Conservation (phyloP, 805 yeast species). For the Candida ovalis region DNA sequence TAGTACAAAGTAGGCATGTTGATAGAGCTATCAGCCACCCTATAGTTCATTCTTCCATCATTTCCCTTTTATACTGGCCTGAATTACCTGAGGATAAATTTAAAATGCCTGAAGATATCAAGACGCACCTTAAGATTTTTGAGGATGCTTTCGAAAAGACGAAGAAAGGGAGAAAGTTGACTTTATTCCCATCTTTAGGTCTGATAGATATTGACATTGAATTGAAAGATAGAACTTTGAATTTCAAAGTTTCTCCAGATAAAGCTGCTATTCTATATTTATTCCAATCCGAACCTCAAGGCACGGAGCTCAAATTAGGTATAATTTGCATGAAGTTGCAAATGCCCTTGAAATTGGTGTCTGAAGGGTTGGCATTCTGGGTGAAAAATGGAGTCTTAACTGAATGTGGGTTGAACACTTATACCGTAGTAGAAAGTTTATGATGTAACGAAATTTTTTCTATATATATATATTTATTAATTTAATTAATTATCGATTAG, state of each 20-base stretch:
- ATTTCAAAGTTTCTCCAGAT: slow-evolving; percentile 58
- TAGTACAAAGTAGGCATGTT: slow-evolving; percentile 49
- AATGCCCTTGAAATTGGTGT: slow-evolving; percentile 40
- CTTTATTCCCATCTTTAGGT: slow-evolving; percentile 58
- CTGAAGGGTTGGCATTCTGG: slow-evolving; percentile 57
- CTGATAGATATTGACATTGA: slow-evolving; percentile 56
- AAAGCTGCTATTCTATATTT: slow-evolving; percentile 54
- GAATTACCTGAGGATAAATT: slow-evolving; percentile 41
- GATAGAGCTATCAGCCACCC: slow-evolving; percentile 34
- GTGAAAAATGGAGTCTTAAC: slow-evolving; percentile 49
- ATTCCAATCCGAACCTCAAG: slow-evolving; percentile 23
- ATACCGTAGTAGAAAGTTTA: slow-evolving; percentile 37
- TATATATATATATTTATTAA: slow-evolving; percentile 1
- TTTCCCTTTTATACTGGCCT: slow-evolving; percentile 86
- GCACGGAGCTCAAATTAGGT: slow-evolving; percentile 24
- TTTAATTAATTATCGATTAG: too few relatives aligned
- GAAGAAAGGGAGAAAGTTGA: slow-evolving; percentile 57
- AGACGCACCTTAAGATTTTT: slow-evolving; percentile 40
- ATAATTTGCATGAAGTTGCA: slow-evolving; percentile 36
- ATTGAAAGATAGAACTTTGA: slow-evolving; percentile 37
- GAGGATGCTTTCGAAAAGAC: slow-evolving; percentile 34
- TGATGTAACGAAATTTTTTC: not conserved
- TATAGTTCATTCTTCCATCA: slow-evolving; percentile 50
- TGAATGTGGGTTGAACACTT: slow-evolving; percentile 35
- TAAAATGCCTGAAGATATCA: slow-evolving; percentile 45